Evolutionary conservation across 2,329 filamentous ascomycete species (phyloP), one percentile per base, ranked within the genome.

Genomic region (Lasiodiplodia gonubiensis): DNA sequence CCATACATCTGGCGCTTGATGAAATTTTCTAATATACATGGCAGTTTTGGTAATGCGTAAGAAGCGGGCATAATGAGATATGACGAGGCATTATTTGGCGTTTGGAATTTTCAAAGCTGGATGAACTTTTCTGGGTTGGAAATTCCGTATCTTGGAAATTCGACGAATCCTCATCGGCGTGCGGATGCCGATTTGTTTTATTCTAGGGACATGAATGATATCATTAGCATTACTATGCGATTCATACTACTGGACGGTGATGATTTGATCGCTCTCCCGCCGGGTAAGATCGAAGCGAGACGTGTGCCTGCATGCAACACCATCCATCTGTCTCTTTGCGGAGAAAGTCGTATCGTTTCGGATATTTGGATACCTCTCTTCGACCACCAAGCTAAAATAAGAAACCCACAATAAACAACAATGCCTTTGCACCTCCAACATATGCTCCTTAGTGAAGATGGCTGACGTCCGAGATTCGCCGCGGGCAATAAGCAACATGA

Each of bases 41-140:
- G 23, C 23, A 52, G 27, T 2, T 2, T 52, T 21, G n/a, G 14
- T 18, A 30, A 30, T 30, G 51, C 18, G 18, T 54, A n/a, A 54
- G 51, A 8, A 54, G 54, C 18, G 27, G 7, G 18, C 3, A 1
- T 63, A 52, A 63, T 51, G 59, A 61, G 3, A 27, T 14, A 63
- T n/a, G 59, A 63, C 7, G 46, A 33, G 49, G 59, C 46, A 63
- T 63, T 18, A 37, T 61, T 63, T 46, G 59, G 27, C 46, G 49
- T 51, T 35, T 4, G 46, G 23, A 23, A 37, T 33, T 33, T 61
- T 27, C 18, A 30, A 2, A 27, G 16, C 30, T 52, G 30, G 21
- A 51, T 10, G 5, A 3, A 2, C 6, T 10, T 30, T 18, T 33
- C 27, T 3, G 37, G 2, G 30, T 18, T 23, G 57, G 42, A 12